Evolutionary conservation across 2,329 filamentous ascomycete species (phyloP), one percentile per base, ranked within the genome.

Genomic region (Arthrinium puccinioides): DNA sequence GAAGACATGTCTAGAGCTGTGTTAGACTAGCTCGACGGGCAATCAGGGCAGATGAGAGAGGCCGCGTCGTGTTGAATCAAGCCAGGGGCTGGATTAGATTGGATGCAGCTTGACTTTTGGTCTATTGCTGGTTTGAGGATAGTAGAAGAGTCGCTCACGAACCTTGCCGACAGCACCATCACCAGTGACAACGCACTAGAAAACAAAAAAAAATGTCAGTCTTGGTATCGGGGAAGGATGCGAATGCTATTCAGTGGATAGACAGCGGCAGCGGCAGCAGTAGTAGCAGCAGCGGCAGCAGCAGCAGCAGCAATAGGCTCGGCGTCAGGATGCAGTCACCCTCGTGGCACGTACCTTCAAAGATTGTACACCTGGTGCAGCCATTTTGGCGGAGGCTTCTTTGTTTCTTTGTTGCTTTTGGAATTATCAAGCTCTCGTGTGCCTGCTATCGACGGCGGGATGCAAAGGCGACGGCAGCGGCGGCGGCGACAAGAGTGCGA

Each of bases 131-230:
- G n/a, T n/a, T n/a, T n/a, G n/a, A n/a, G n/a, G n/a, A n/a, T n/a
- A n/a, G n/a, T n/a, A n/a, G 29, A 38, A 44, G 41, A 40, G 28
- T 36, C 21, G 31, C 29, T 32, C 40, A 62, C 71, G 66, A 67
- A 95, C 89, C 79, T 98, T 98, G 67, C 92, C 92, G 55, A 98
- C 92, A 61, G 92, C 92, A 86, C 92, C 92, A 66, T 98, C 92
- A 70, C 92, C 92, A 46, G 92, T 97, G 60, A 98, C 92, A 61
- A 98, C 92, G 65, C 92, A 98, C 88, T 96, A 53, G 43, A 56
- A 25, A 19, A 45, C 10, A 33, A 41, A 42, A 39, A 40, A n/a
- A n/a, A 25, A 44, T 38, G 52, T 55, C 59, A 61, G 50, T 48
- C 57, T 67, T 60, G 63, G 58, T 53, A 50, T 53, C 32, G 15